Evolutionary conservation across 73 alveolate species (phyloP), one percentile per base, ranked within the genome.

Genomic region (Paramecium sonneborni): DNA sequence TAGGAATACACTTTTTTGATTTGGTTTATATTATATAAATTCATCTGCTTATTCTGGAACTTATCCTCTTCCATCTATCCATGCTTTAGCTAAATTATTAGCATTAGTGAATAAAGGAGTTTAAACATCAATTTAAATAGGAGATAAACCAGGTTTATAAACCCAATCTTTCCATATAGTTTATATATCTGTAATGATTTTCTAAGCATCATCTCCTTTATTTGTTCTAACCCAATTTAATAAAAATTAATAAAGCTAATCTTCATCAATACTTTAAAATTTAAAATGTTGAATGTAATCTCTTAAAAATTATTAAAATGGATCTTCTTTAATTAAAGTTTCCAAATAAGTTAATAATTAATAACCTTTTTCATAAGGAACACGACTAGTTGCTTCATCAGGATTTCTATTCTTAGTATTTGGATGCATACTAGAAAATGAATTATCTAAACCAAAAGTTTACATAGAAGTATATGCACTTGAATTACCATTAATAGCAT

Each of bases 301-400:
- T 56, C 93, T 96, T 15, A 96, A 58, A 46, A 92, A 94, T 39
- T 44, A 23, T 85, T 92, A 55, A 30, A 96, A 93, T 26, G 57
- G 58, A 21, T 38, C 88, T 72, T 84, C 93, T 11, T 94, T 93
- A 8, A 95, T 87, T 1, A 93, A 24, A 8, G 92, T 26, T 56
- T 95, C 97, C 20, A 95, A 56, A 92, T 67, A 95, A 9, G 91
- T 62, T 58, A 97, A 69, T 85, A 97, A 96, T 86, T 96, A 89
- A 76, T 69, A 97, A 9, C 99, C 99, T 85, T 96, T 97, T 68
- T 97, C 99, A 93, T 97, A 97, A 32, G 99, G 97, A 85, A 97
- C 96, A 43, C 84, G 41, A 44, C 90, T 79, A 57, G 56, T 90
- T 35, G 92, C 62, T 57, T 85, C 96, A 96, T 97, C 99, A 41